A percentile compares a stretch with the other conserved stretches of the same genome.
These are phyloP conservation scores for Zea mays DNA, from an alignment of 176 grass and related monocot species.

Conservation along the genomic window Zm-B73-REFERENCE-NAM-5.0 NC_050104.1:160201001-160201500, in stretches of 20 bases:
- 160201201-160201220: conserved; percentile 83
- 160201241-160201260: conserved; percentile 93
- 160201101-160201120: background rate
- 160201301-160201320: conserved; percentile 86
- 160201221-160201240: conserved; percentile 72
- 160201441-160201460: background rate
- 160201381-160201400: too few relatives aligned
- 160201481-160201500: too few relatives aligned
- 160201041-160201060: background rate
- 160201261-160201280: conserved; percentile 93
- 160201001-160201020: conserved; percentile 43
- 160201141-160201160: background rate
- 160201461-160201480: background rate
- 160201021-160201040: conserved; percentile 17
- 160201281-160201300: conserved; percentile 84
- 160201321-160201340: conserved; percentile 80
- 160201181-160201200: conserved; percentile 78
- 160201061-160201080: background rate
- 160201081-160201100: background rate
- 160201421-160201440: too few relatives aligned
- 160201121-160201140: too few relatives aligned
- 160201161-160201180: background rate
- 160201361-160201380: conserved; percentile 29
- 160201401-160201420: too few relatives aligned
- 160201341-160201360: conserved; percentile 75